Evolutionary conservation across 148 eudicot species (phyloP), one percentile per base, ranked within the genome.

Genomic region (Spergularia bocconei): DNA sequence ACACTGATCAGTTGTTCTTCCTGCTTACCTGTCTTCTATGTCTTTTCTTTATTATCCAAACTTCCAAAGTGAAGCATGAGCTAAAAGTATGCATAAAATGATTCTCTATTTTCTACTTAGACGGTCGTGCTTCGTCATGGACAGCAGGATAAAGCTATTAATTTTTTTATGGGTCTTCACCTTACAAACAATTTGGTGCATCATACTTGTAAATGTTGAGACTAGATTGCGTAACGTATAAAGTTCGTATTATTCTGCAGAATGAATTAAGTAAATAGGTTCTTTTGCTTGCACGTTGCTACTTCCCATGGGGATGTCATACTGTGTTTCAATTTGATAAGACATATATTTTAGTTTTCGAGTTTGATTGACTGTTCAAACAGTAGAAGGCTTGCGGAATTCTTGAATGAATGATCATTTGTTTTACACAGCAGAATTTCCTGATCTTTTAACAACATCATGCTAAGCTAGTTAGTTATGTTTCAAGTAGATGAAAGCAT

Each of bases 101-200:
- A 57, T 73, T 67, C 36, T 79, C 54, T 44, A 8, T 57, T 48
- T 66, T 55, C 13, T 17, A 23, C 9, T 73, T 51, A 64, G 20
- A 62, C 57, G 5, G 29, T 54, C 61, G 57, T 56, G 73, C 60
- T 11, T 54, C 29, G 33, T 72, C 33, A 66, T 72, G 51, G 67
- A 67, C 77, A 64, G 77, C 53, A 51, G 56, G 50, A 47, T 68
- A 68, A 73, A 57, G 67, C 33, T 48, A 55, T 8, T 19, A 60
- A 39, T 33, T 5, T 2, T 12, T n/a, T 41, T n/a, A 19, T 29
- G 54, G 25, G 17, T 56, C 47, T 67, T 29, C 11, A 54, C 44
- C 33, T 58, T 57, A 33, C 25, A 50, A 14, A 41, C 5, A 39
- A 19, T 67, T 7, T 66, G 33, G 11, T 67, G 44, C 64, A 71